Evolutionary conservation across 2,329 filamentous ascomycete genomes (phyloP).

Genomic region (Anthostomella pinea): DNA sequence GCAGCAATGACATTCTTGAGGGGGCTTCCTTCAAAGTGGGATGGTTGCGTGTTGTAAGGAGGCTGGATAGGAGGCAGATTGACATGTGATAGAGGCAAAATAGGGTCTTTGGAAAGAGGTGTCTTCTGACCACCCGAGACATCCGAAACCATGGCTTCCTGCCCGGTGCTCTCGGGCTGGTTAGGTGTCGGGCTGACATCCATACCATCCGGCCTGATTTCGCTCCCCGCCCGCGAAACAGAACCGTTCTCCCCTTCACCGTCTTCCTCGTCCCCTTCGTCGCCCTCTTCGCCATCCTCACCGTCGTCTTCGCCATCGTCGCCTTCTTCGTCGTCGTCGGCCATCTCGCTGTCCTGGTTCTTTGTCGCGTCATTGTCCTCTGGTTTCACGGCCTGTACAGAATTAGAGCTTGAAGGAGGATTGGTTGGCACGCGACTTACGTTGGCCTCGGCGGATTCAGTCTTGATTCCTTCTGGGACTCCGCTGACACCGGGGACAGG

Average conservation of each 20-base stretch:
- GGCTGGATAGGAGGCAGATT: constrained; percentile 30
- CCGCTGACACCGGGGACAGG: constrained; percentile 37
- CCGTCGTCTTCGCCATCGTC: constrained; percentile 48
- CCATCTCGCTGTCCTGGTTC: constrained; percentile 52
- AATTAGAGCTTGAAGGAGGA: constrained; percentile 14
- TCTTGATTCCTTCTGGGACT: constrained; percentile 37
- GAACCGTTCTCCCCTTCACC: constrained; percentile 43
- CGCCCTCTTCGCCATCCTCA: constrained; percentile 44
- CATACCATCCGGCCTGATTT: constrained; percentile 30
- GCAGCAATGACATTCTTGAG: constrained; percentile 48
- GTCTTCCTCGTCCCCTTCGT: constrained; percentile 43
- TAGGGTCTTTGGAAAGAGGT: not conserved
- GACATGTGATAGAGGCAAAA: constrained; percentile 27
- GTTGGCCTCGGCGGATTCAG: constrained; percentile 37
- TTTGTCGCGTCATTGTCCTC: constrained; percentile 42
- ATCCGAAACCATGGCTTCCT: no score
- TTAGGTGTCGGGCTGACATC: constrained; percentile 32
- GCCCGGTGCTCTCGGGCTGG: constrained; percentile 21
- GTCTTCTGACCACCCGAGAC: no score
- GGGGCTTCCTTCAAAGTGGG: constrained; percentile 48
- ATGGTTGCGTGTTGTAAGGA: constrained; percentile 21
- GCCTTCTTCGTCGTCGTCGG: constrained; percentile 49
- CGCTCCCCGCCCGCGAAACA: constrained; percentile 27
- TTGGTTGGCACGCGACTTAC: constrained; percentile 28
- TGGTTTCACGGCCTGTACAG: constrained; percentile 37